Base-by-base conservation (phyloP, 164 flowering plant species). In the Vitis rotundifolia region DNA sequence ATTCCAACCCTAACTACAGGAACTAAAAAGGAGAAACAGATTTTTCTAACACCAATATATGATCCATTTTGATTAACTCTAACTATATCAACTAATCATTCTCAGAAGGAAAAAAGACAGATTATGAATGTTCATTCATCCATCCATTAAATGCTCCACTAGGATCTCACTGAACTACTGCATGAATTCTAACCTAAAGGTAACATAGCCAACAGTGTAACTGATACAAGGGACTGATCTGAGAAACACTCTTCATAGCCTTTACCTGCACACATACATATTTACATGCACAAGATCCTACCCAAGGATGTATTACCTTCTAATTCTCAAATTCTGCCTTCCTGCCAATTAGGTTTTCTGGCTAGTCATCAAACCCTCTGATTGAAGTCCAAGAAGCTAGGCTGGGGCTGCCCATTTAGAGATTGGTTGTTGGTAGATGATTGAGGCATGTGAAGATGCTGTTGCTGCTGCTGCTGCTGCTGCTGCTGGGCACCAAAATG, bases 381-480 rank as follows among this genome's bases (percentile, higher is more conserved):
- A 75, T 82, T 85, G 80, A 85, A 91, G 69, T 85, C 90, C 80
- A 75, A 18, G 73, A 85, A 84, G 74, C 76, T 78, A 4, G 85
- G 84, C 67, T 71, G 86, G 57, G 87, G 73, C 64, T 82, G 91
- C 55, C 85, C 82, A 31, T 74, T 68, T 7, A 58, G 69, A 29
- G 59, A 52, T 68, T 78, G 87, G 68, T 73, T 78, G 71, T 69
- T 80, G 49, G 72, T 37, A 54, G 86, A 56, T 68, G 90, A 51
- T 61, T 74, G 85, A 61, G 87, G 65, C 81, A 81, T 63, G 44
- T 75, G 89, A 49, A 64, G 80, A 76, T 75, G 85, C 62, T 67
- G 76, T 55, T 73, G 86, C 29, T 73, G 80, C 8, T 78, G 86
- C 64, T 71, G 71, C 59, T 76, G 89, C 63, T 76, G 91, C 8